Evolutionary conservation across 768 basidiomycete genomes (phyloP), one percentile per base, ranked within the genome.

Genomic region (Boletus sensibilis): DNA sequence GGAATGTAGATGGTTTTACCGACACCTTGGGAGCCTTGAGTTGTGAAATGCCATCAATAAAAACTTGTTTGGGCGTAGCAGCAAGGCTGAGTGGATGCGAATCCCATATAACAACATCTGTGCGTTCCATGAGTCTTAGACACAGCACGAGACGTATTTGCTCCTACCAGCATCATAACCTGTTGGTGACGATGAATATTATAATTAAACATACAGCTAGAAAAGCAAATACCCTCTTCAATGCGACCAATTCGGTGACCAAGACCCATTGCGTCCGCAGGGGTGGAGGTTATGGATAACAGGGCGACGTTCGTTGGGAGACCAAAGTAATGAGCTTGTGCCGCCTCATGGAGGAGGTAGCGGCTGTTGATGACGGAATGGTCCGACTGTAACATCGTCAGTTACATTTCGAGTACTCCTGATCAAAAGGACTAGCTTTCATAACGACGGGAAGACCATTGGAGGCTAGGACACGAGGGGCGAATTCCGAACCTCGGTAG

Each of bases 21-120:
- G 70, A 67, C 55, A 78, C 74, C 5, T 72, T 62, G 18, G 79
- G 78, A n/a, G 74, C 69, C 45, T 76, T 76, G 49, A 89, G 77
- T 64, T 95, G 92, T 4, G 83, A 67, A 55, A 92, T 84, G 2
- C 93, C 93, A 68, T 97, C 94, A 60, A 95, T 90, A 78, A 86
- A 95, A 27, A 90, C 84, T 54, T 86, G 84, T 13, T 75, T 67
- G 0, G 91, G 92, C 0, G 88, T 90, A 3, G 91, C 86, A 52
- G 87, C 90, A 21, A 90, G 73, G 29, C 78, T 78, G 29, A 93
- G 77, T 1, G 92, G 92, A 71, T 91, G 87, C 3, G 82, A 83
- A 63, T 87, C 84, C 86, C 86, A 88, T 37, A 92, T 69, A 8
- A 91, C 87, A n/a, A 90, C 67, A 65, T 92, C 87, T 46, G 31